A percentile compares a stretch with the other conserved stretches of the same genome.
Evolutionary conservation across 352 stramenopile species (phyloP).

Genomic region (Phytophthora tentaculata): DNA sequence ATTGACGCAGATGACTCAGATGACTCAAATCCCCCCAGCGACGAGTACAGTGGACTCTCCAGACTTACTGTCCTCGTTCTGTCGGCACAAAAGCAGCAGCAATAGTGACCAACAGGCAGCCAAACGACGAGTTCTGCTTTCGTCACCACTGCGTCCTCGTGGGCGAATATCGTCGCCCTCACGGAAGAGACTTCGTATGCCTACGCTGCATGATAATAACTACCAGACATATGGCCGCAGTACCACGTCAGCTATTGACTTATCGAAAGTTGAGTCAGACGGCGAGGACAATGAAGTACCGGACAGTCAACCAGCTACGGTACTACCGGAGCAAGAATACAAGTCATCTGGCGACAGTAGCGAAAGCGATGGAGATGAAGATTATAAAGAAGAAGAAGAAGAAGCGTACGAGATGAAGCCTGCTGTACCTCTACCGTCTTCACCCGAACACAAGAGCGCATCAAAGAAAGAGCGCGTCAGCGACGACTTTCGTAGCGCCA

Average conservation of each 20-base stretch:
- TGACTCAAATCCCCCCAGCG: constrained; percentile 40
- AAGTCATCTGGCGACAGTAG: constrained; percentile 14
- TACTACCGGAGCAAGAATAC: constrained; percentile 15
- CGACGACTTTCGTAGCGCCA: constrained; percentile 57
- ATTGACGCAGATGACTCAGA: constrained; percentile 38
- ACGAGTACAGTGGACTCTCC: constrained; percentile 42
- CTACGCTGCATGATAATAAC: constrained; percentile 8
- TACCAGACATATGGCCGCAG: constrained; percentile 2
- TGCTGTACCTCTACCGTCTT: constrained; percentile 18
- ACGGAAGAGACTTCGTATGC: constrained; percentile 43
- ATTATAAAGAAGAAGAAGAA: constrained; percentile 36
- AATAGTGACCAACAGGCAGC: constrained; percentile 15
- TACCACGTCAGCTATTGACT: constrained; percentile 9
- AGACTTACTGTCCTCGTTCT: constrained; percentile 40
- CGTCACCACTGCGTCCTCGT: constrained; percentile 28
- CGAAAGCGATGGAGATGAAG: constrained; percentile 1
- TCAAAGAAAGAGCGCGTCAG: constrained; percentile 45
- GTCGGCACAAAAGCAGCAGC: constrained; percentile 14
- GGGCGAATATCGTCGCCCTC: constrained; percentile 24
- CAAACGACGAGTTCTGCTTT: constrained; percentile 30
- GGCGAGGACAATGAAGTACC: constrained; percentile 27
- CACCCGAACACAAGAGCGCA: constrained; percentile 9
- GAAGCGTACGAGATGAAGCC: constrained; percentile 57
- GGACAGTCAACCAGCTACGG: constrained; percentile 18
- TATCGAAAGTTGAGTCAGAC: constrained; percentile 14